Base-by-base conservation (phyloP, 495 filamentous ascomycete species). In the Hapsidospora chrysogenum region DNA sequence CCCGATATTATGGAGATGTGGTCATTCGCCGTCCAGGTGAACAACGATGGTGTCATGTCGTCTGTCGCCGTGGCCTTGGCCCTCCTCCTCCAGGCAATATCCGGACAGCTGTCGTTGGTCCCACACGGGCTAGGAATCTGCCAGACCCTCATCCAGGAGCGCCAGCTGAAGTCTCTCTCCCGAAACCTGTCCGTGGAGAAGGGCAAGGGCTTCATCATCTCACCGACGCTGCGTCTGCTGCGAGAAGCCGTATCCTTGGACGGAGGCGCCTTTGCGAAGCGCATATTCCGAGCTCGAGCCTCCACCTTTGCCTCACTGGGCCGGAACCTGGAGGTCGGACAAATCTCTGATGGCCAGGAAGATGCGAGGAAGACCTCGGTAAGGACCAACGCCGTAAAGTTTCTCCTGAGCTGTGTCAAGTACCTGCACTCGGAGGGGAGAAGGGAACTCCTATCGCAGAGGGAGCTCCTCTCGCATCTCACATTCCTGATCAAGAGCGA, bases 161-260 rank as follows among this genome's bases (percentile, higher is more conserved):
- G 74, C 6, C 77, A 86, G 36, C 59, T 80, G 31, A 72, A 78
- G 39, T 60, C 87, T 9, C 61, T 93, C 21, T 70, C 76, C 22
- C 70, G 74, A 37, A 79, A 76, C 30, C 49, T 92, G 35, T 76
- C 74, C 2, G 74, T 79, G 3, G 68, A 71, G 2, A 83, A 78
- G 48, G 60, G 66, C 2, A 92, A 87, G 46, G 78, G 86, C 23
- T 79, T 80, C 56, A 58, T 92, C 27, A 85, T 95, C 40, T 85
- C 79, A 2, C 83, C 85, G 0, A 80, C 75, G 28, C 52, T 95
- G 29, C 69, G 84, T 38, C 61, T 95, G 31, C 63, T 95, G 31
- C 78, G 72, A 15, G 84, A 95, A 54, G 63, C 81, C 3, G 67
- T 78, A 10, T 70, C 63, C 19, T 85, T 86, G 44, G 83, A 92